Conservation (phyloP, 73 alveolate genomes). For the Tetrahymena borealis region DNA sequence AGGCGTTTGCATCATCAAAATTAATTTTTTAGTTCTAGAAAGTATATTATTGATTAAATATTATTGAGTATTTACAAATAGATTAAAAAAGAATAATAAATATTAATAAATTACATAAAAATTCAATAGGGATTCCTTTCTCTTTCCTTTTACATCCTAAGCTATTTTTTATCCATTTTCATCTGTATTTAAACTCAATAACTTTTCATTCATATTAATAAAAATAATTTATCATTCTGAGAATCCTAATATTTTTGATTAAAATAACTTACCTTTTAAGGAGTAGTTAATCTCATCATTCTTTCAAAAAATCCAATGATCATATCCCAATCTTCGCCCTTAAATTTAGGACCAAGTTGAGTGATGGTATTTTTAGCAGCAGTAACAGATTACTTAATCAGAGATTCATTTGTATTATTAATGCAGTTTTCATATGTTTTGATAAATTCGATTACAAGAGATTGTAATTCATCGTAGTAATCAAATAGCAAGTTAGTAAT, state of each 20-base stretch:
- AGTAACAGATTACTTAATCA: slow-evolving; percentile 12
- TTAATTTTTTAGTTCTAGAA: slow-evolving; percentile 10
- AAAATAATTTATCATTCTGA: neutral
- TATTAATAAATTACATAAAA: too few species aligned
- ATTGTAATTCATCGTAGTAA: slow-evolving; percentile 15
- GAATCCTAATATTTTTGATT: neutral
- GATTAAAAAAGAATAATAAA: too few species aligned
- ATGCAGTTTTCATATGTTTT: slow-evolving; percentile 35
- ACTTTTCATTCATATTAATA: neutral
- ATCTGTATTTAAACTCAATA: neutral
- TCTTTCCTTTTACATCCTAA: neutral
- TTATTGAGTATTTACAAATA: too few species aligned
- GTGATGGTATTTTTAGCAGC: slow-evolving; percentile 30
- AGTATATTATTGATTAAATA: too few species aligned
- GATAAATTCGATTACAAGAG: neutral
- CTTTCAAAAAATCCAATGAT: slow-evolving; percentile 17
- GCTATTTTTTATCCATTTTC: neutral
- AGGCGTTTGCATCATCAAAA: slow-evolving; percentile 17
- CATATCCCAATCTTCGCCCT: slow-evolving; percentile 32
- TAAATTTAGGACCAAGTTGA: slow-evolving; percentile 16
- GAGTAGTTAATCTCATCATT: slow-evolving; percentile 37
- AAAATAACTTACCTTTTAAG: neutral
- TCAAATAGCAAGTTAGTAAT: slow-evolving; percentile 20
- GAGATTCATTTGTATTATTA: slow-evolving; percentile 12
- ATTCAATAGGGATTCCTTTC: neutral